Conservation (phyloP, 495 filamentous ascomycete species). For the Trichoderma reesei region DNA sequence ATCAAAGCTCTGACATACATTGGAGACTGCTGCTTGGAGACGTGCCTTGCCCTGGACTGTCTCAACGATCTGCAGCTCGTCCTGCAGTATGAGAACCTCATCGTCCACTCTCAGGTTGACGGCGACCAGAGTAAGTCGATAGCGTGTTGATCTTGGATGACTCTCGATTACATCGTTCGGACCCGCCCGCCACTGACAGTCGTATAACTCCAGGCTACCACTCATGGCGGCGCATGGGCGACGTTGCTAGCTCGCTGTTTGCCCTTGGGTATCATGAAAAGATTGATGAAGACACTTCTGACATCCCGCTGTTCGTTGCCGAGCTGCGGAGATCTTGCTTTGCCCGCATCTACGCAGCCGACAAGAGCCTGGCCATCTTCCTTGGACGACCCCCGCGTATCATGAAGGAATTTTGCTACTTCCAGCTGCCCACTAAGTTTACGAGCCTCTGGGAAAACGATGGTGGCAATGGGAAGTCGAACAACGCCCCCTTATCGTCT, state of each 20-base stretch:
- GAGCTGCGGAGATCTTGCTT: conserved; percentile 30
- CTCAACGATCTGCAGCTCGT: conserved; percentile 37
- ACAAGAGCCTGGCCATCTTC: conserved; percentile 38
- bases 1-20: conserved; percentile 23
- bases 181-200: neutral
- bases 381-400: conserved; percentile 36
- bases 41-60: conserved; percentile 32
- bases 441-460: neutral
- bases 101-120: conserved; percentile 35
- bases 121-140: conserved; percentile 33
- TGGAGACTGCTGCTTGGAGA: conserved; percentile 27
- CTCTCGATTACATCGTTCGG: too few relatives aligned
- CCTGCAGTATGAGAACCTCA: conserved; percentile 38
- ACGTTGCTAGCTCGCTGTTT: conserved; percentile 34
- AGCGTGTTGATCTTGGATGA: too few relatives aligned
- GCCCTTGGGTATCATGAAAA: conserved; percentile 37
- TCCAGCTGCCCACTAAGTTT: conserved; percentile 24
- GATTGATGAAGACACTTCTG: conserved; percentile 21
- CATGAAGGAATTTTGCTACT: conserved; percentile 32
- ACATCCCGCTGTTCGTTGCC: conserved; percentile 25
- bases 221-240: conserved; percentile 34
- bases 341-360: conserved; percentile 34
- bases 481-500: neutral
- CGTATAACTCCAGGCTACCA: conserved; percentile 25
- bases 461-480: neutral